Base-by-base conservation (phyloP, 805 yeast genomes). In the Metschnikowia koreensis region DNA sequence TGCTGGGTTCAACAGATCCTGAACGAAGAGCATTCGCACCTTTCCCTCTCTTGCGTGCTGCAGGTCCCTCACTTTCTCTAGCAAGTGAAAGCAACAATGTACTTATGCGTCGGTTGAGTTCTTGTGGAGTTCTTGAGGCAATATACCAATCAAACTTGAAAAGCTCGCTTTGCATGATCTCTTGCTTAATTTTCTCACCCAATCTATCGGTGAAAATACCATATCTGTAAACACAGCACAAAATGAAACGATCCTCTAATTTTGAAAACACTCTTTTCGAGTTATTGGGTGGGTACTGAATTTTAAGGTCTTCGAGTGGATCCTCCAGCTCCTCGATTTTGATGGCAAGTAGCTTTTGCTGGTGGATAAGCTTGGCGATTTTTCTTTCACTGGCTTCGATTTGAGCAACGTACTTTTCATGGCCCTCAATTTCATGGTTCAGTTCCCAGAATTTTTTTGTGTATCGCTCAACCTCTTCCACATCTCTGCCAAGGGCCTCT, bases 241-340 rank as follows among this genome's bases (percentile, higher is more conserved):
- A 63, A 27, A 88, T 70, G 59, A 83, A 88, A 48, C 89, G 75
- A 62, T 88, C 96, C 62, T 88, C 96, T 0, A 77, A 66, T 33
- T 81, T 80, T 8, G 88, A 82, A 60, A 86, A 88, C 8, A 86
- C 77, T 58, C 91, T 71, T 61, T 87, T 86, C 11, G 94, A 86
- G 64, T 86, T 87, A 63, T 87, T 87, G n/a, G 92, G 92, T 0
- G 94, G 93, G 54, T 86, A 88, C 49, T 81, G 86, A 26, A 88
- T 83, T 4, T 68, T 69, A 66, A 88, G 68, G 41, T 85, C 83
- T 42, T 82, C 82, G 22, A 86, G 64, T 0, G 92, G 91, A 51
- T 78, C 81, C n/a, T 73, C 71, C 40, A 76, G 72, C 49, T 75
- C 79, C 43, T 75, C 75, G 57, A 87, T 68, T 58, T 86, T 86